Base-by-base conservation (phyloP, 352 stramenopile genomes). In the Pythium myriotylum region DNA sequence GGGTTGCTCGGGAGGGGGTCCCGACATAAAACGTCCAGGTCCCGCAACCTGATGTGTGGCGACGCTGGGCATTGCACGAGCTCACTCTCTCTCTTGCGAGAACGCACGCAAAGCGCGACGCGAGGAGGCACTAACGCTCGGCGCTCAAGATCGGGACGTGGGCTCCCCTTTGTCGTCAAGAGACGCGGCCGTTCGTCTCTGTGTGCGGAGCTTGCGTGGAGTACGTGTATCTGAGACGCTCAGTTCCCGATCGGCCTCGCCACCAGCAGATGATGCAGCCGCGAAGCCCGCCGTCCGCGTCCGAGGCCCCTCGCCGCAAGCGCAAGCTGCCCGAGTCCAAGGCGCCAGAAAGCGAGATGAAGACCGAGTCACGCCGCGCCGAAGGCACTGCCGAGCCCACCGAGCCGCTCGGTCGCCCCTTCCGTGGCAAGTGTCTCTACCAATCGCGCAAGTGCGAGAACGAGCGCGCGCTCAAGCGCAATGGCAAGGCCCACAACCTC, bases 391-490 rank as follows among this genome's bases (percentile, higher is more conserved):
- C 2, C 40, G 39, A 52, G 20, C 33, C 41, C 50, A 20, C 29
- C 29, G 29, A 35, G 29, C n/a, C n/a, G n/a, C 29, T 35, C 29
- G 29, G 27, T 3, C 39, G 70, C 1, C 47, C 70, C 4, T 89
- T 75, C 54, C 77, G 83, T 7, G 83, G 83, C 54, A 84, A 84
- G 56, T 92, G 83, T 63, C 54, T 88, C 23, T 92, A 92, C 52
- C 79, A 89, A 59, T 90, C 81, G 29, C 77, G 81, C 47, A 92
- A 90, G 60, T 92, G 83, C 70, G 81, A 91, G 65, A 91, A 89
- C 59, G 83, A 92, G 58, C 81, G 83, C 29, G 83, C 83, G 16
- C 51, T 92, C 51, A 92, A 92, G 62, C 79, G 81, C 63, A 92
- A 92, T 55, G 83, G 83, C 27, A 79, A 86, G 53, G 69, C 83